Conservation (phyloP, 495 filamentous ascomycete genomes). For the Pyrenopolyporus hunteri region DNA sequence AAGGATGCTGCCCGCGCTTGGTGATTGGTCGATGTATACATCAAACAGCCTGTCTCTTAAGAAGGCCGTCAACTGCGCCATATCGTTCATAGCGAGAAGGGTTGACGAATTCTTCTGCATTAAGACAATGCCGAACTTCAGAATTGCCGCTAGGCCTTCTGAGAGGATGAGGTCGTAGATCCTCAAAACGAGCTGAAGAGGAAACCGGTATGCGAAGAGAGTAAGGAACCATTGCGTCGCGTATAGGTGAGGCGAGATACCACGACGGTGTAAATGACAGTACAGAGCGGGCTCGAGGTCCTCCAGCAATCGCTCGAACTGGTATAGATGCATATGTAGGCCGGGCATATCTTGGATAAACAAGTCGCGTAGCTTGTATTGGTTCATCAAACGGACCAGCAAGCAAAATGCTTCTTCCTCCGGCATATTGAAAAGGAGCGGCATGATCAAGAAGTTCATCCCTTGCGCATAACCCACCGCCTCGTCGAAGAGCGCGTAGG, state of each 20-base stretch:
- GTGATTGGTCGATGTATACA: constrained; percentile 92
- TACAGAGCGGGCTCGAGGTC: constrained; percentile 93
- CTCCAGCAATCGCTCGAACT: constrained; percentile 93
- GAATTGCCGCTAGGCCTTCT: constrained; percentile 88
- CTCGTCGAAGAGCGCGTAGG: constrained; percentile 95
- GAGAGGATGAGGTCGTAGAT: constrained; percentile 97
- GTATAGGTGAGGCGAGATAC: constrained; percentile 89
- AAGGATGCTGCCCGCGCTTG: constrained; percentile 82
- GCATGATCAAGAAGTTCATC: constrained; percentile 99
- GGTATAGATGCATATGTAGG: constrained; percentile 88
- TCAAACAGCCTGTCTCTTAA: constrained; percentile 95
- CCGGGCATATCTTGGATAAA: constrained; percentile 97
- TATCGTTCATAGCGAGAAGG: constrained; percentile 87
- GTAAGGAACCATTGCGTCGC: constrained; percentile 99
- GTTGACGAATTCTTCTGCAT: constrained; percentile 89
- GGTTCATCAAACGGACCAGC: constrained; percentile 93
- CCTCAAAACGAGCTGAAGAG: constrained; percentile 91
- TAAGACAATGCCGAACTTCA: constrained; percentile 91
- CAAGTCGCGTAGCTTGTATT: constrained; percentile 90
- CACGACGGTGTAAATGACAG: constrained; percentile 88
- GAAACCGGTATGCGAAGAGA: constrained; percentile 98
- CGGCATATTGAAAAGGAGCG: constrained; percentile 97
- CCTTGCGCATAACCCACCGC: constrained; percentile 96
- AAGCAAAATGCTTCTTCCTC: constrained; percentile 97
- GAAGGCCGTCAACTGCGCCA: constrained; percentile 83